Percentiles rank a stretch among this genome's conserved stretches.
Conservation (phyloP, 1,284 basidiomycete species). For the Ustanciosporium gigantosporum region DNA sequence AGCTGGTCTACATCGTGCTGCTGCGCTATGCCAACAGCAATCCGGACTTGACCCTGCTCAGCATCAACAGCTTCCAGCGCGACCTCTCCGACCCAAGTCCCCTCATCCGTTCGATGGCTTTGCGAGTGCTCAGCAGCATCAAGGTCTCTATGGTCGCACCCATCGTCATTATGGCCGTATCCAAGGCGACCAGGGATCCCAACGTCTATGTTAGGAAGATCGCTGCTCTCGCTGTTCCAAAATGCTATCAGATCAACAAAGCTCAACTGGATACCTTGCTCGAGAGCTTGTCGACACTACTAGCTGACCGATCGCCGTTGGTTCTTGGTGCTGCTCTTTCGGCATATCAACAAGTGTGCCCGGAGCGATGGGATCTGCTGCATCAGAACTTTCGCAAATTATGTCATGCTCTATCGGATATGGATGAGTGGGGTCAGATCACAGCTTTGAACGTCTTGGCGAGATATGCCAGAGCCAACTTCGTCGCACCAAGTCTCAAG, state of each 20-base stretch:
- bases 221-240: slow-evolving; percentile 84
- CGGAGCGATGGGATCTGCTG: slow-evolving; percentile 69
- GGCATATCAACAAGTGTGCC: slow-evolving; percentile 68
- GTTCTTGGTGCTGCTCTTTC: slow-evolving; percentile 83
- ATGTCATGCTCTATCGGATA: slow-evolving; percentile 81
- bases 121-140: slow-evolving; percentile 90
- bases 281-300: slow-evolving; percentile 73
- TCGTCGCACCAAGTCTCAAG: slow-evolving; percentile 7
- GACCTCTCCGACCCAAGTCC: slow-evolving; percentile 90
- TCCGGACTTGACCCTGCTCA: slow-evolving; percentile 90
- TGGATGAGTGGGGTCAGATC: slow-evolving; percentile 95
- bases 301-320: slow-evolving; percentile 81
- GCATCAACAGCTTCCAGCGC: slow-evolving; percentile 98
- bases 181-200: slow-evolving; percentile 83
- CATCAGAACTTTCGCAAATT: slow-evolving; percentile 86
- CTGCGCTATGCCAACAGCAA: slow-evolving; percentile 74
- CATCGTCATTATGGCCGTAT: slow-evolving; percentile 83
- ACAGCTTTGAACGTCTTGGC: slow-evolving; percentile 77
- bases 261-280: slow-evolving; percentile 74
- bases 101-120: slow-evolving; percentile 81
- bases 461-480: slow-evolving; percentile 73
- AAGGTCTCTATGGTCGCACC: slow-evolving; percentile 82
- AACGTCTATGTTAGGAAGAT: slow-evolving; percentile 93
- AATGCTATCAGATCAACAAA: slow-evolving; percentile 69
- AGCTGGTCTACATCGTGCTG: slow-evolving; percentile 96